These are phyloP conservation scores for Vigna angularis DNA, from an alignment of 306 rosid genomes.

Conservation along the genomic window DNA sequence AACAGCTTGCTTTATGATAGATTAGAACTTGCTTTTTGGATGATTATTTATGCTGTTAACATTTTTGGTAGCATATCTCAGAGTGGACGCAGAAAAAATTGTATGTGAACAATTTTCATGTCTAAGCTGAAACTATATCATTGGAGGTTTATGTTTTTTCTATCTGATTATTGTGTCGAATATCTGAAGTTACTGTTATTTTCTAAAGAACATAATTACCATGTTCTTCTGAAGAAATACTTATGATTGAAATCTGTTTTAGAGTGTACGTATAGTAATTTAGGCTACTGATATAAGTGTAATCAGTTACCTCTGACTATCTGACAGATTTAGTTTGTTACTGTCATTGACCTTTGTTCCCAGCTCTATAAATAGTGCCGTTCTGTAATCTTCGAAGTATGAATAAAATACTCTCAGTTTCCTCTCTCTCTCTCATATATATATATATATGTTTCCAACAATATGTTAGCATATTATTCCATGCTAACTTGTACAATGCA, in stretches of 20 bases:
- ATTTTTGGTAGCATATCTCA: conserved; percentile 21
- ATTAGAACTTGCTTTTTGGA: conserved; percentile 12
- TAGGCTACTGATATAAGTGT: too few relatives aligned
- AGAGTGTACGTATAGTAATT: too few relatives aligned
- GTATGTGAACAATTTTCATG: not conserved
- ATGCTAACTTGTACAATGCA: not conserved
- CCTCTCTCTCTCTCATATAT: too few relatives aligned
- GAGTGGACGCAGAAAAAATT: conserved; percentile 3
- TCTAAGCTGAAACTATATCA: conserved; percentile 5
- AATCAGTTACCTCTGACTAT: too few relatives aligned
- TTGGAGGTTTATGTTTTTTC: not conserved
- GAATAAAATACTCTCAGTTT: too few relatives aligned
- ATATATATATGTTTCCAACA: too few relatives aligned
- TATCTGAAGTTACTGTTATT: conserved; percentile 2
- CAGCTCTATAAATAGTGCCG: too few relatives aligned
- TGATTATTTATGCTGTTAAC: not conserved
- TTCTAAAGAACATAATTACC: conserved; percentile 6
- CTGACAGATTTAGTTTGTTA: too few relatives aligned
- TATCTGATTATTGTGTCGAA: conserved; percentile 10
- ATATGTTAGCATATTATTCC: conserved; percentile 6
- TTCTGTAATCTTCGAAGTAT: too few relatives aligned
- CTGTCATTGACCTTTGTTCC: too few relatives aligned
- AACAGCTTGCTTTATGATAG: conserved; percentile 8
- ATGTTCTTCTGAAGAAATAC: conserved; percentile 4
- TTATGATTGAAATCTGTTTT: conserved; percentile 6